These are phyloP conservation scores for Plasmodium falciparum DNA, from an alignment of 169 alveolate genomes.

Conservation along the genomic window DNA sequence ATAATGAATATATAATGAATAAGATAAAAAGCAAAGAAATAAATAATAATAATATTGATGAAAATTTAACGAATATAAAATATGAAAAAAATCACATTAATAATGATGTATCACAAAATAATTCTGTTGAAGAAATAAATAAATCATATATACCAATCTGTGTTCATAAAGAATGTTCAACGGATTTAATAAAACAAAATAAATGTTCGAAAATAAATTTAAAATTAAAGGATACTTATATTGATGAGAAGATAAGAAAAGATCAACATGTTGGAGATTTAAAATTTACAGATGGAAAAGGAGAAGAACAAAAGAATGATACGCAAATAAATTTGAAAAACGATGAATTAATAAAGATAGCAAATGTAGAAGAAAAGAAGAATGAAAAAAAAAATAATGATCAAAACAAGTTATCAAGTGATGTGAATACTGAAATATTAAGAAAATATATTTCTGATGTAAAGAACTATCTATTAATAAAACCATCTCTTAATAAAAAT, in stretches of 20 bases:
- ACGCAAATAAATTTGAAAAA: too few species aligned
- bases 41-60: neutral
- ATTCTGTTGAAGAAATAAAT: slow-evolving; percentile 1
- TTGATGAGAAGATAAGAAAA: neutral
- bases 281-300: neutral
- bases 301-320: neutral
- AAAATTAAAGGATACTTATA: slow-evolving; percentile 15
- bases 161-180: slow-evolving; percentile 19
- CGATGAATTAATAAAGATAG: neutral
- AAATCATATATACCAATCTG: slow-evolving; percentile 48
- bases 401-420: neutral
- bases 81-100: neutral
- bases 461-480: neutral
- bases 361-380: neutral
- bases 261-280: neutral
- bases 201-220: slow-evolving; percentile 32
- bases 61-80: neutral
- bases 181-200: slow-evolving; percentile 32
- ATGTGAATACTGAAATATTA: slow-evolving; percentile 2
- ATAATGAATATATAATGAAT: neutral
- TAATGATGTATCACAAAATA: neutral
- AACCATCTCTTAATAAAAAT: neutral
- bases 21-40: neutral
- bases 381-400: slow-evolving; percentile 1
- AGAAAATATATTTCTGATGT: neutral